Evolutionary conservation across 768 basidiomycete genomes (phyloP), one percentile per base, ranked within the genome.

Genomic region (Lentinula edodes): DNA sequence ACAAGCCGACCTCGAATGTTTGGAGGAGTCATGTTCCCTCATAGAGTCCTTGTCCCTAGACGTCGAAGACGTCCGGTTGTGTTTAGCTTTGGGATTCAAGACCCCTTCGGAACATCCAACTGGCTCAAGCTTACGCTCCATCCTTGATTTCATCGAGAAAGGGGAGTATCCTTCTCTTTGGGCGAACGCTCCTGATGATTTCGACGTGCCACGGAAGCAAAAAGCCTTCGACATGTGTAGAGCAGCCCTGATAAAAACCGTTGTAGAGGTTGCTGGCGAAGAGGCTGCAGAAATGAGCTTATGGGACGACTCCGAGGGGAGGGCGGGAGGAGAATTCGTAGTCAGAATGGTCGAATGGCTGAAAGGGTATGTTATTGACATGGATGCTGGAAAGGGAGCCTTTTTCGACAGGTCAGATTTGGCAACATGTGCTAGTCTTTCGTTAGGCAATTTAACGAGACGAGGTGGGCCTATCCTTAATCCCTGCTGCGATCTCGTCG

Each of bases 181-280:
- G 91, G 74, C 75, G 53, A 73, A 78, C 12, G 67, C 75, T 7
- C 72, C 78, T 42, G 73, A 73, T 1, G 86, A 85, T 41, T 67
- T 75, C 50, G 84, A 90, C 61, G 76, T 76, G 62, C 77, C 79
- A 62, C 74, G 77, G 52, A 87, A 83, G 72, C 84, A 90, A 70
- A 89, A 89, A 70, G 80, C 82, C 2, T 89, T 95, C 64, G 85
- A 87, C 65, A 82, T 87, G 34, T 92, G 91, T 75, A 95, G 95
- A 73, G 89, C 88, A 3, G 92, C 91, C 0, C 76, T 94, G 8
- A 87, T 94, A 72, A 93, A 93, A 67, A 84, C 89, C 2, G 83
- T 95, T 15, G 91, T 95, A 34, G 93, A 93, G 68, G 85, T 90
- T 43, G 85, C 91, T 8, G 92, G 91, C 42, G 90, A 93, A 69